A percentile compares a stretch with the other conserved stretches of the same genome.
phyloP scores from a whole-genome alignment of 495 filamentous ascomycete genomes.

The Podospora bellae-mahoneyi region DNA sequence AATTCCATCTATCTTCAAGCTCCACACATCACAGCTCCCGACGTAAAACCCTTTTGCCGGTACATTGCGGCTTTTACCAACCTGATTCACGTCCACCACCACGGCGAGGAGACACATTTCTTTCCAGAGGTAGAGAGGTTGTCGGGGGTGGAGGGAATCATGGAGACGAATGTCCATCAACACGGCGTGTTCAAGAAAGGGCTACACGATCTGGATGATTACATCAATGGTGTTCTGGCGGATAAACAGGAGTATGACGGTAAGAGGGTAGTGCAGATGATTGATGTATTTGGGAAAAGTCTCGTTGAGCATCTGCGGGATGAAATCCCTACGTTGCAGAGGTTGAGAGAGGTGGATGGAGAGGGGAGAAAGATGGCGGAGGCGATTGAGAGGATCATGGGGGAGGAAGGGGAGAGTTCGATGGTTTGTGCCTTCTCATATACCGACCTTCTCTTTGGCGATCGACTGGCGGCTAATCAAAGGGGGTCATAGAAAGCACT shows the following conservation, averaged over 20 bases:
- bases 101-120: conserved; percentile 40
- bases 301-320: conserved; percentile 42
- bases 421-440: conserved; percentile 22
- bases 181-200: conserved; percentile 44
- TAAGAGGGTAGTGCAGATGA: conserved; percentile 33
- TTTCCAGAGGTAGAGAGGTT: conserved; percentile 44
- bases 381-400: conserved; percentile 5
- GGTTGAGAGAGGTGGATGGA: conserved; percentile 29
- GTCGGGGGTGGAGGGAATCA: conserved; percentile 39
- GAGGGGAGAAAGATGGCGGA: conserved; percentile 35
- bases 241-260: conserved; percentile 35
- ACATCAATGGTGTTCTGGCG: conserved; percentile 25
- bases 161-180: conserved; percentile 46
- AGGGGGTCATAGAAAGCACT: conserved; percentile 17
- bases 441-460: neutral
- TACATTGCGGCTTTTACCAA: conserved; percentile 31
- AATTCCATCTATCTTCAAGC: conserved; percentile 53
- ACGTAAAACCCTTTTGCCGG: conserved; percentile 39
- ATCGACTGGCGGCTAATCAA: neutral
- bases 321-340: conserved; percentile 40
- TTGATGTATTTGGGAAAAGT: conserved; percentile 41
- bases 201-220: conserved; percentile 36
- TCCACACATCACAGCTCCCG: conserved; percentile 29
- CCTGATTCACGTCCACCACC: conserved; percentile 43
- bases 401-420: conserved; percentile 27